Conservation (phyloP, 257 asterid genomes). For the Echium plantagineum region DNA sequence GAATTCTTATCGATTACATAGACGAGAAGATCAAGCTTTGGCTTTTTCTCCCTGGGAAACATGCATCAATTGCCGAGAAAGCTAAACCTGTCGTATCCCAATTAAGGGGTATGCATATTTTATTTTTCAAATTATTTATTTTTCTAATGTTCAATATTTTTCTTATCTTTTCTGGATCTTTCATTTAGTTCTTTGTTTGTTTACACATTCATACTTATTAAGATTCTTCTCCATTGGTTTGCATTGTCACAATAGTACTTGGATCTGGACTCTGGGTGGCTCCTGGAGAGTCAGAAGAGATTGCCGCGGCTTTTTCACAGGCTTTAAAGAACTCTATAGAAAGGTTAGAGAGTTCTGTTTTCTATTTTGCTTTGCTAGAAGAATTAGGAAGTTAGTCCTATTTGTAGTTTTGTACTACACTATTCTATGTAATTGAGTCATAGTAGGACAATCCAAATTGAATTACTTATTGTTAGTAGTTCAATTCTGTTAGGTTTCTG, state of each 20-base stretch:
- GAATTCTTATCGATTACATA: conserved; percentile 20
- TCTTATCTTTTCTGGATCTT: background rate
- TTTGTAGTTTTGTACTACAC: too few relatives aligned
- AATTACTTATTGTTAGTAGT: too few relatives aligned
- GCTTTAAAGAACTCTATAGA: conserved; percentile 83
- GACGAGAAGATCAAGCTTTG: conserved; percentile 99
- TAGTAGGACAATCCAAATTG: too few relatives aligned
- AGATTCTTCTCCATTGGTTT: conserved; percentile 2
- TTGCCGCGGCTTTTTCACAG: conserved; percentile 91
- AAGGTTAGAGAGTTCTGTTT: conserved; percentile 35
- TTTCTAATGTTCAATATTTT: background rate
- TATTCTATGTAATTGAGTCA: background rate
- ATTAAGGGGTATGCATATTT: conserved; percentile 60
- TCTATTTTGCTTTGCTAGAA: too few relatives aligned
- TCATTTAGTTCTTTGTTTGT: background rate
- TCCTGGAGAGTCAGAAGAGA: conserved; percentile 99
- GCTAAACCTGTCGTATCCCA: conserved; percentile 68
- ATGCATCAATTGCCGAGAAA: conserved; percentile 65
- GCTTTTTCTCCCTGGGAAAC: conserved; percentile 92
- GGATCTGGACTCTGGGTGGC: conserved; percentile 99
- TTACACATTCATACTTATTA: conserved; percentile 11
- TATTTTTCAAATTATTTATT: background rate
- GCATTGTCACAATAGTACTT: conserved; percentile 37
- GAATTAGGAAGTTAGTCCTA: too few relatives aligned
- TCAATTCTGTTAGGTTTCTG: too few relatives aligned